Percentiles rank a stretch among this genome's conserved stretches.
Evolutionary conservation across 352 stramenopile genomes (phyloP).

Genomic region (Phytophthora pluvialis): DNA sequence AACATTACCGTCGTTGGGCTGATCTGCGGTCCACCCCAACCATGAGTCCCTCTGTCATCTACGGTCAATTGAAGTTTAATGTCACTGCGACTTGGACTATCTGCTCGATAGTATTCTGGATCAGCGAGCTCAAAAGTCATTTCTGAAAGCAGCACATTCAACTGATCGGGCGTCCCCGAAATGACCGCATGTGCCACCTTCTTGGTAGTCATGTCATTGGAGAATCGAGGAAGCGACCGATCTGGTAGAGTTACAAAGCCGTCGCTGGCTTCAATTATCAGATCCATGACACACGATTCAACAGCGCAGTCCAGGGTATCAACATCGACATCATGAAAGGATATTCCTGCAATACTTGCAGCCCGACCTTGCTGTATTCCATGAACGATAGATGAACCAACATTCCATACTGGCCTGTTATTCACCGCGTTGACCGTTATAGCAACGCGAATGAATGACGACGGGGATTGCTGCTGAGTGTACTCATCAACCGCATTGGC

Average conservation of each 20-base stretch:
- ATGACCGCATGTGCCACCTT: slow-evolving; percentile 40
- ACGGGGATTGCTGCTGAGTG: slow-evolving; percentile 39
- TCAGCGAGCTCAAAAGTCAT: slow-evolving; percentile 55
- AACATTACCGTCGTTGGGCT: slow-evolving; percentile 41
- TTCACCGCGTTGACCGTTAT: slow-evolving; percentile 63
- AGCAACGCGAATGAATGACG: slow-evolving; percentile 29
- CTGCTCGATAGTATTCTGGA: slow-evolving; percentile 33
- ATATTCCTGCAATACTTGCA: slow-evolving; percentile 46
- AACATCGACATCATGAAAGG: slow-evolving; percentile 58
- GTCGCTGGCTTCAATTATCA: slow-evolving; percentile 54
- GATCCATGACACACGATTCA: slow-evolving; percentile 52
- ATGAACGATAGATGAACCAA: slow-evolving; percentile 29
- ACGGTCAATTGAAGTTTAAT: slow-evolving; percentile 58
- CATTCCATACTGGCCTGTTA: slow-evolving; percentile 61
- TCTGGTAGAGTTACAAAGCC: slow-evolving; percentile 49
- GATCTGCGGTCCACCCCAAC: slow-evolving; percentile 55
- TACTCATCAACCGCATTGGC: slow-evolving; percentile 57
- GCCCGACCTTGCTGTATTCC: slow-evolving; percentile 30
- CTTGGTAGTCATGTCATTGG: slow-evolving; percentile 20
- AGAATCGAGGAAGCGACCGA: slow-evolving; percentile 18
- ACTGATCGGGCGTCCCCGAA: slow-evolving; percentile 33
- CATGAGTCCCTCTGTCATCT: slow-evolving; percentile 62
- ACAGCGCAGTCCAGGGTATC: slow-evolving; percentile 22
- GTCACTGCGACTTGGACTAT: slow-evolving; percentile 27
- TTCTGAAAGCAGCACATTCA: slow-evolving; percentile 53